Percentiles rank a stretch among this genome's conserved stretches.
These are phyloP conservation scores for Sporobolomyces pararoseus DNA, from an alignment of 768 basidiomycete species.

Conservation along the genomic window DNA sequence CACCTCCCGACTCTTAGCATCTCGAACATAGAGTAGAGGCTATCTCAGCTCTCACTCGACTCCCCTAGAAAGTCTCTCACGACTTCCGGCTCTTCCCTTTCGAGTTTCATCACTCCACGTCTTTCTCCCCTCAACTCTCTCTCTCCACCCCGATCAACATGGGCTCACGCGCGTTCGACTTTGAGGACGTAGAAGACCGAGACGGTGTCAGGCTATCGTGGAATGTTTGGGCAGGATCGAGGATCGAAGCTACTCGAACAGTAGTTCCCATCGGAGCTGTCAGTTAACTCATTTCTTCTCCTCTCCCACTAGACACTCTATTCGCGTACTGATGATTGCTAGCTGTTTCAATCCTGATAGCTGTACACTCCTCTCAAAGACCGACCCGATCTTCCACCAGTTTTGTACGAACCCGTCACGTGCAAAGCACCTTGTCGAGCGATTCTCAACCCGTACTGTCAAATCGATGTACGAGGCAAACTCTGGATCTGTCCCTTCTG, in stretches of 20 bases:
- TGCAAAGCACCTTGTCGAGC: conserved; percentile 98
- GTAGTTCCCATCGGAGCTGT: conserved; percentile 93
- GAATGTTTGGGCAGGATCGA: conserved; percentile 89
- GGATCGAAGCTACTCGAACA: conserved; percentile 95
- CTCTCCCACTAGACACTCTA: too few relatives aligned
- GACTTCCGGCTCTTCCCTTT: not conserved
- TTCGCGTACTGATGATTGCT: not conserved
- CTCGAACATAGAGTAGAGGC: too few relatives aligned
- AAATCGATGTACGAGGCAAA: conserved; percentile 97
- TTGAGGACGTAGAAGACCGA: conserved; percentile 95
- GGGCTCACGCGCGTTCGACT: conserved; percentile 52
- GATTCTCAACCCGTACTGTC: conserved; percentile 78
- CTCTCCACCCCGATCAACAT: not conserved
- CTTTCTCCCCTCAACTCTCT: not conserved
- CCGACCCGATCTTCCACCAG: conserved; percentile 88
- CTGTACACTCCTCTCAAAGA: conserved; percentile 93
- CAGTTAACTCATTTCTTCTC: not conserved
- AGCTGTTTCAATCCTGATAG: not conserved
- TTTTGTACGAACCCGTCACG: conserved; percentile 95
- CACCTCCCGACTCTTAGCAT: not conserved
- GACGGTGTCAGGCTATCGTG: conserved; percentile 94
- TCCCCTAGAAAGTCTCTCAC: not conserved
- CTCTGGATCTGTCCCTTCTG: conserved; percentile 99
- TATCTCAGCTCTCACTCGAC: too few relatives aligned
- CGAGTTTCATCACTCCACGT: conserved; percentile 5